These are phyloP conservation scores for Apophysomyces ossiformis DNA, from an alignment of 371 early-diverging fungal species.

Conservation along the genomic window DNA sequence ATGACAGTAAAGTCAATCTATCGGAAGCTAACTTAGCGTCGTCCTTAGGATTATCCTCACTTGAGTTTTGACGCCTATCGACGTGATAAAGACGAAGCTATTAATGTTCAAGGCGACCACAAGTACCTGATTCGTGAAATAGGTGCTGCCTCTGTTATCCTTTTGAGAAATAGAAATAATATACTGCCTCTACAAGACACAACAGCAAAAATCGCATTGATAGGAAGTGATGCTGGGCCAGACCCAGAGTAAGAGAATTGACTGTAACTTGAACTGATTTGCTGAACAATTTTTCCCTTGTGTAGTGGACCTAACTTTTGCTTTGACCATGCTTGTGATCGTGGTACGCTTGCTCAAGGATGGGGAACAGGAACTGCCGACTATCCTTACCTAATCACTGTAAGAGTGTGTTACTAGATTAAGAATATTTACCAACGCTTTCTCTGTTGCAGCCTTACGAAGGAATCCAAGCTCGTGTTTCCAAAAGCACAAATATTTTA, in stretches of 20 bases:
- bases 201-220: slow-evolving; percentile 37
- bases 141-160: slow-evolving; percentile 42
- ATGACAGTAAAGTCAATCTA: neutral
- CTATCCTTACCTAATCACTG: slow-evolving; percentile 56
- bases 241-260: slow-evolving; percentile 16
- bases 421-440: neutral
- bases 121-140: slow-evolving; percentile 29
- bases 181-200: slow-evolving; percentile 34
- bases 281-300: neutral
- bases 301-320: slow-evolving; percentile 20
- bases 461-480: slow-evolving; percentile 49
- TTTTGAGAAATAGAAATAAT: slow-evolving; percentile 41
- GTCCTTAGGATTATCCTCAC: slow-evolving; percentile 35
- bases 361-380: slow-evolving; percentile 58
- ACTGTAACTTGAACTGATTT: neutral
- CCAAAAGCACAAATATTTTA: slow-evolving; percentile 27
- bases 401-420: slow-evolving; percentile 9
- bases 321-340: slow-evolving; percentile 16
- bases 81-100: slow-evolving; percentile 12
- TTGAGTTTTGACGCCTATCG: slow-evolving; percentile 30
- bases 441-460: slow-evolving; percentile 21
- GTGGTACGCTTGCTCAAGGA: slow-evolving; percentile 55
- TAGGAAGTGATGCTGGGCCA: slow-evolving; percentile 52
- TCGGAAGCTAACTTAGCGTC: neutral
- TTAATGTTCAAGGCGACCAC: slow-evolving; percentile 44